These are phyloP conservation scores for Juglanconis oblonga DNA, from an alignment of 2,329 filamentous ascomycete genomes.

Conservation along the genomic window DNA sequence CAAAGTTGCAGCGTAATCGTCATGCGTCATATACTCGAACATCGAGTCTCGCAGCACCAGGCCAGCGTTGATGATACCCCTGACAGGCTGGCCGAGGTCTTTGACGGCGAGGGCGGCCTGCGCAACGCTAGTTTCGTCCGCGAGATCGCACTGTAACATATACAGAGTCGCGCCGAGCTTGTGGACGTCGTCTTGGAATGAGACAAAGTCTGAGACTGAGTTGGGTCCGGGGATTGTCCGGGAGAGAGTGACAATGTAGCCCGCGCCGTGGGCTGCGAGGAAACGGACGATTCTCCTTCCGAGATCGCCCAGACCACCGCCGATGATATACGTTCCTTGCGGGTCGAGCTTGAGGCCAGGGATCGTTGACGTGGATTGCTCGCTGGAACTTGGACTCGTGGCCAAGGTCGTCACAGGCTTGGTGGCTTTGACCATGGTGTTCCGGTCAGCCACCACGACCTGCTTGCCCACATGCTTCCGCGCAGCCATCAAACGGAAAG, in stretches of 20 bases:
- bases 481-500: too few species aligned
- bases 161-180: conserved; percentile 9
- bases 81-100: conserved; percentile 17
- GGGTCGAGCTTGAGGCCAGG: not conserved
- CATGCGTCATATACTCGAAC: not conserved
- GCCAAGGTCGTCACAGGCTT: too few species aligned
- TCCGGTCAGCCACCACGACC: too few species aligned
- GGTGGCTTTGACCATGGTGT: too few species aligned
- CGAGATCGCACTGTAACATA: conserved; percentile 24
- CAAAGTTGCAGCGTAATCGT: not conserved
- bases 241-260: conserved; percentile 21
- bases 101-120: not conserved
- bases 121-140: conserved; percentile 25
- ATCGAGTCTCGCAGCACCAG: conserved; percentile 31
- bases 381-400: not conserved
- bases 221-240: not conserved
- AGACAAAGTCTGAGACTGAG: too few species aligned
- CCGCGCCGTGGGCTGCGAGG: conserved; percentile 17
- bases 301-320: conserved; percentile 30
- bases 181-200: not conserved
- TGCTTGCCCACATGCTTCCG: too few species aligned
- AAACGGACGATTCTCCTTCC: conserved; percentile 26
- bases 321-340: conserved; percentile 26
- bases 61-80: conserved; percentile 38
- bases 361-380: not conserved